Evolutionary conservation across 495 filamentous ascomycete genomes (phyloP).

Genomic region (Bacidia rubella): DNA sequence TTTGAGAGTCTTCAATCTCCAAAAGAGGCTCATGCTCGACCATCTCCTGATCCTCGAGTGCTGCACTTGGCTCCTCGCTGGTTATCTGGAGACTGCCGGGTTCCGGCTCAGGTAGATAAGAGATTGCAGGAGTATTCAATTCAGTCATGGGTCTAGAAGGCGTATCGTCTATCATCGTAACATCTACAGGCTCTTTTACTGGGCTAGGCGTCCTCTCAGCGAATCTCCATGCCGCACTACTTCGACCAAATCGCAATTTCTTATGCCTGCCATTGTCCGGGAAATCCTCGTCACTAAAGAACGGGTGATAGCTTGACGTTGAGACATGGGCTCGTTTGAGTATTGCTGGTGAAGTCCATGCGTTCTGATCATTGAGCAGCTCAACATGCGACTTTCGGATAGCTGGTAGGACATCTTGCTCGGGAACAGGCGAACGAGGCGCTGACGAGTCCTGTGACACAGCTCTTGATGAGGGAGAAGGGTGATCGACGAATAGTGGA

Average conservation of each 20-base stretch:
- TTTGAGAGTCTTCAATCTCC: too few species aligned
- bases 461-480: conserved; percentile 17
- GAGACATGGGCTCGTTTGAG: conserved; percentile 47
- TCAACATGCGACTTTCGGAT: conserved; percentile 1
- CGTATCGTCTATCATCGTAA: conserved; percentile 4
- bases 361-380: conserved; percentile 14
- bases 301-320: conserved; percentile 49
- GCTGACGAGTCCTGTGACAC: conserved; percentile 3
- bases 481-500: conserved; percentile 35
- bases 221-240: conserved; percentile 57
- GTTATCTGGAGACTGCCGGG: too few species aligned
- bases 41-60: too few species aligned
- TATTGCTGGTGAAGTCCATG: conserved; percentile 68
- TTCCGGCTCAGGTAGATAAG: too few species aligned
- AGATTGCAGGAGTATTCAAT: too few species aligned
- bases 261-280: conserved; percentile 54
- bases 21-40: too few species aligned
- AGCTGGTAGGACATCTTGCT: conserved; percentile 1
- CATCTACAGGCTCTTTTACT: conserved; percentile 29
- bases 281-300: conserved; percentile 54
- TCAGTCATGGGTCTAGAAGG: neutral
- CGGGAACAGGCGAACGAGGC: conserved; percentile 6
- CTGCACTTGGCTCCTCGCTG: too few species aligned
- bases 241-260: conserved; percentile 55
- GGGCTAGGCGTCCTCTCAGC: conserved; percentile 53